A percentile compares a stretch with the other conserved stretches of the same genome.
Conservation (phyloP, 1,284 basidiomycete species). For the Moesziomyces globuligerus region DNA sequence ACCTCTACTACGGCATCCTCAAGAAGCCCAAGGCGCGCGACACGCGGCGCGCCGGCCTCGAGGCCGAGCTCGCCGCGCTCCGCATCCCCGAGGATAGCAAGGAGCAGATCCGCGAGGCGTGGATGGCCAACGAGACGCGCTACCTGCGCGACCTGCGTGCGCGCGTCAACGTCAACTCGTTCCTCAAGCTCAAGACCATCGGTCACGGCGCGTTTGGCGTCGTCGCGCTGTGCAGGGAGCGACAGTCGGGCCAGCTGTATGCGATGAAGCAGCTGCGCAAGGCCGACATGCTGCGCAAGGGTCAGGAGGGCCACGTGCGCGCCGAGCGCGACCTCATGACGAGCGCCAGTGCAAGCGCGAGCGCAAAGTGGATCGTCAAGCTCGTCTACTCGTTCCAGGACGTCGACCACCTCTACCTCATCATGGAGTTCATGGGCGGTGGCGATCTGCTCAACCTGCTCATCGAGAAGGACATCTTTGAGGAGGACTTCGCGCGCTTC, state of each 20-base stretch:
- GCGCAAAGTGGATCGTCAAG: constrained; percentile 82
- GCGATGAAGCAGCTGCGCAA: constrained; percentile 98
- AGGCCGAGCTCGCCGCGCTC: constrained; percentile 83
- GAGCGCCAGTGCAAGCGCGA: constrained; percentile 70
- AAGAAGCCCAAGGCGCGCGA: constrained; percentile 84
- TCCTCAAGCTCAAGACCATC: constrained; percentile 91
- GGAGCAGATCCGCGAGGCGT: constrained; percentile 77
- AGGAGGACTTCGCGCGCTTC: constrained; percentile 91
- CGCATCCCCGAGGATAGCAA: constrained; percentile 78
- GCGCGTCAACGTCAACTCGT: constrained; percentile 84
- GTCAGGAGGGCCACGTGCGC: constrained; percentile 95
- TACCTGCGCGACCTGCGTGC: constrained; percentile 84
- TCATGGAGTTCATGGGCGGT: constrained; percentile 88
- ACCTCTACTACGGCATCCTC: constrained; percentile 77
- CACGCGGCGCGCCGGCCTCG: constrained; percentile 83
- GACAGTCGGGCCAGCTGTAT: constrained; percentile 80
- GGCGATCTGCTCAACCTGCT: constrained; percentile 94
- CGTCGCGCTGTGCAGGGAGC: constrained; percentile 88
- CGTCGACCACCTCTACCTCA: constrained; percentile 88
- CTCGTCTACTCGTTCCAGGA: constrained; percentile 78
- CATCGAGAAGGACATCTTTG: constrained; percentile 91
- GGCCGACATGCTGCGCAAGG: constrained; percentile 94
- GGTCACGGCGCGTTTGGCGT: constrained; percentile 99
- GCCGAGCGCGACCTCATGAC: constrained; percentile 89
- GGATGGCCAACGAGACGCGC: constrained; percentile 86